Evolutionary conservation across 139 green algal genomes (phyloP).

Genomic region (Haematococcus lacustris): DNA sequence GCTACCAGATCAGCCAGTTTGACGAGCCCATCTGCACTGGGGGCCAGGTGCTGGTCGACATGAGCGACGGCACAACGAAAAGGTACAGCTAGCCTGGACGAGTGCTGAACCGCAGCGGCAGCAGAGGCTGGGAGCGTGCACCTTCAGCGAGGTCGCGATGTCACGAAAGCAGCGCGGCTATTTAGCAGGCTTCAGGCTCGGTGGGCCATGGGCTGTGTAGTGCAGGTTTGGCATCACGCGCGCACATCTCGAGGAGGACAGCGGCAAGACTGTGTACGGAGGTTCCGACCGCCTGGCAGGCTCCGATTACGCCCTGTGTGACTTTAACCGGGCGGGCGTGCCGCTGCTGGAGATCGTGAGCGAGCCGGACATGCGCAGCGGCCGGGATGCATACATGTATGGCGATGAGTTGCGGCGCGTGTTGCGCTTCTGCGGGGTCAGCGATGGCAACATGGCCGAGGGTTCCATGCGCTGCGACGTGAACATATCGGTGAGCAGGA

Average conservation of each 20-base stretch:
- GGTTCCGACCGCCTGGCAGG: slow-evolving; percentile 61
- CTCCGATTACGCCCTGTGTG: slow-evolving; percentile 60
- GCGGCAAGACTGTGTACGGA: slow-evolving; percentile 86
- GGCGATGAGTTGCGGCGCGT: slow-evolving; percentile 84
- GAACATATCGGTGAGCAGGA: slow-evolving; percentile 63
- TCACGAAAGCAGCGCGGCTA: no score
- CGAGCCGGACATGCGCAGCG: slow-evolving; percentile 87
- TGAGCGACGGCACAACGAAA: slow-evolving; percentile 33
- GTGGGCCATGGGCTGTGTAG: no score
- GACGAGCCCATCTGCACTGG: slow-evolving; percentile 80
- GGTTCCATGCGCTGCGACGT: slow-evolving; percentile 89
- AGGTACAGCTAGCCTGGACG: no score
- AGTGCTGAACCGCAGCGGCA: no score
- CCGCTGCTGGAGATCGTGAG: slow-evolving; percentile 92
- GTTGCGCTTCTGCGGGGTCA: slow-evolving; percentile 78
- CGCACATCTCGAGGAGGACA: slow-evolving; percentile 94
- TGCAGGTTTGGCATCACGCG: slow-evolving; percentile 54
- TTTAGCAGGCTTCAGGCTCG: no score
- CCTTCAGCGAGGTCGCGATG: no score
- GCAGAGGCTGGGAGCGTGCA: no score
- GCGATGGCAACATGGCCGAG: slow-evolving; percentile 87
- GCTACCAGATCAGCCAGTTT: slow-evolving; percentile 95
- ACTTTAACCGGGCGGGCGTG: slow-evolving; percentile 83
- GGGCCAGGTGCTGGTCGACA: slow-evolving; percentile 38
- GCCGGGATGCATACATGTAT: slow-evolving; percentile 84